Evolutionary conservation across 176 grass and related monocot species (phyloP), one percentile per base, ranked within the genome.

Genomic region (Cenchrus fungigraminus): DNA sequence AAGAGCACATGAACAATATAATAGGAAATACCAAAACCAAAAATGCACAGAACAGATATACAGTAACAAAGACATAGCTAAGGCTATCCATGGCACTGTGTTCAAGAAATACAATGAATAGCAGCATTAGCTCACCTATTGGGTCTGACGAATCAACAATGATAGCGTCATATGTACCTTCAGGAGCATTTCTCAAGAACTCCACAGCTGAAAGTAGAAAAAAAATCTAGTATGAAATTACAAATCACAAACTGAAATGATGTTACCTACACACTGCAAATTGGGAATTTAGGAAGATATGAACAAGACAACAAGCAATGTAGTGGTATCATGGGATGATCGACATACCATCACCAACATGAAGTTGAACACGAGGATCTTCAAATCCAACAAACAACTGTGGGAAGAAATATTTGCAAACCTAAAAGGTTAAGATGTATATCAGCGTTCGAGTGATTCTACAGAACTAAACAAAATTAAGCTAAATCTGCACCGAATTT

Each of bases 91-190:
- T 29, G 40, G 58, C 3, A 4, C 6, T 11, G 50, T 53, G 17
- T 49, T 69, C 25, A 44, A 31, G 13, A 82, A 83, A 69, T 8
- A 75, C 46, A 80, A 55, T 20, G 29, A 8, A 80, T 62, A 68
- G 16, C 10, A 55, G n/a, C 6, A 67, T 69, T 73, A 88, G 17
- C 68, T 65, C 63, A 99, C 97, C 97, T 88, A 99, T 99, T 82
- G 97, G 97, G 82, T 99, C 97, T 58, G 97, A 99, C 20, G 97
- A 99, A 86, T 99, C 97, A 86, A 99, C 97, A 54, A 96, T 96
- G 71, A 99, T 90, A 84, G 90, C 97, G 77, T 99, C 97, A 54
- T 99, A 96, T 75, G 72, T 96, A 44, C 91, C 94, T 89, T 94
- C 93, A 61, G 93, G 82, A 71, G 94, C 88, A 89, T 94, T 90